A percentile compares a stretch with the other conserved stretches of the same genome.
Conservation (phyloP, 2,329 filamentous ascomycete genomes). For the Exophiala bonariae region DNA sequence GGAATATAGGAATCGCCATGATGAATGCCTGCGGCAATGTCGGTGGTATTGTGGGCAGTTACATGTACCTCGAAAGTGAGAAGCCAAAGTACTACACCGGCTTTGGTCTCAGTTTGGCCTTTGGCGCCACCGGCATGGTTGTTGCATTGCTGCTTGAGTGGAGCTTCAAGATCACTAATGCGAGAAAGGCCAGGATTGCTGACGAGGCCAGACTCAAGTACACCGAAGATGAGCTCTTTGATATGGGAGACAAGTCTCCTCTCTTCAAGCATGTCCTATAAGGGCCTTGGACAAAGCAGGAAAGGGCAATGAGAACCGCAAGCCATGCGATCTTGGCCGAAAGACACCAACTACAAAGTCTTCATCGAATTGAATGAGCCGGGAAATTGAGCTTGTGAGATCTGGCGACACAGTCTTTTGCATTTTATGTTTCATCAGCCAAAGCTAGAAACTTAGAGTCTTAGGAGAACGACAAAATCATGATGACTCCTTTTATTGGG, state of each 20-base stretch:
- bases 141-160: constrained; percentile 42
- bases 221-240: constrained; percentile 56
- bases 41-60: constrained; percentile 38
- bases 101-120: constrained; percentile 36
- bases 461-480: too few species aligned
- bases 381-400: too few species aligned
- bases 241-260: constrained; percentile 61
- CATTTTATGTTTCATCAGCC: too few species aligned
- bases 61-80: constrained; percentile 38
- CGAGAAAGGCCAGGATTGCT: constrained; percentile 25
- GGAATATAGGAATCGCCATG: constrained; percentile 43
- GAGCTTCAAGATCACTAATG: constrained; percentile 26
- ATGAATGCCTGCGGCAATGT: constrained; percentile 41
- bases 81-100: constrained; percentile 38
- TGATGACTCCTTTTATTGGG: too few species aligned
- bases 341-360: too few species aligned
- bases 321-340: too few species aligned
- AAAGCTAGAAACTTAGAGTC: too few species aligned
- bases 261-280: constrained; percentile 63
- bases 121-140: constrained; percentile 45
- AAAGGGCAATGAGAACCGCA: too few species aligned
- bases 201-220: constrained; percentile 41
- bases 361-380: too few species aligned
- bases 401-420: too few species aligned
- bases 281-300: too few species aligned